Conservation (phyloP, 163 green algal genomes). For the Chloroidium sp. region DNA sequence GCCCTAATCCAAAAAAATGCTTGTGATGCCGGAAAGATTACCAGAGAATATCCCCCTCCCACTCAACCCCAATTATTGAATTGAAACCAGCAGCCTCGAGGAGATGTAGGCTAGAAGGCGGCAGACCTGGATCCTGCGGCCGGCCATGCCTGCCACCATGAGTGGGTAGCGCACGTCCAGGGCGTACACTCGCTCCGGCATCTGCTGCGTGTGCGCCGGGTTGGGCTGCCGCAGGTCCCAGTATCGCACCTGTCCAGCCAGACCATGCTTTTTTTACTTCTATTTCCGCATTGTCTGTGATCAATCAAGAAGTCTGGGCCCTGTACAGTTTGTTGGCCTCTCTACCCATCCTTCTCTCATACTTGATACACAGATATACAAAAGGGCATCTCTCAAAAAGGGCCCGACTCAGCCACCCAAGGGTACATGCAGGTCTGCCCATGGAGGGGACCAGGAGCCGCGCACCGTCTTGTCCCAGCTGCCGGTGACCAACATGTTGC, state of each 20-base stretch:
- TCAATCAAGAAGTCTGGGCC: too few species aligned
- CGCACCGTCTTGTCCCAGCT: constrained; percentile 90
- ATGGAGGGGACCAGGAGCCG: not conserved
- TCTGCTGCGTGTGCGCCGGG: constrained; percentile 54
- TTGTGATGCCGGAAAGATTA: too few species aligned
- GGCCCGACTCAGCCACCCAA: not conserved
- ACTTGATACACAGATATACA: too few species aligned
- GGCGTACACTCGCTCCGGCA: constrained; percentile 83
- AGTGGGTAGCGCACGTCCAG: constrained; percentile 80
- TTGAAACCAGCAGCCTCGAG: not conserved
- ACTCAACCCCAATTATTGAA: not conserved
- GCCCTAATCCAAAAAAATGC: too few species aligned
- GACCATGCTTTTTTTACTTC: not conserved
- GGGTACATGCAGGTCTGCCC: constrained; percentile 13
- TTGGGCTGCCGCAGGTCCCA: constrained; percentile 75
- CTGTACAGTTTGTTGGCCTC: too few species aligned
- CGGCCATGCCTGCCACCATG: constrained; percentile 82
- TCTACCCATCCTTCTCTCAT: too few species aligned
- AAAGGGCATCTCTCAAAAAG: not conserved
- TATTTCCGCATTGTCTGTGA: not conserved
- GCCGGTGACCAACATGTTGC: constrained; percentile 79
- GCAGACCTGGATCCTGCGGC: constrained; percentile 50
- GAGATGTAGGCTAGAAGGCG: not conserved
- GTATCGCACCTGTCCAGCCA: constrained; percentile 30
- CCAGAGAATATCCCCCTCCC: too few species aligned